These are phyloP conservation scores for Ogataea hybrid DNA, from an alignment of 1,139 yeast species.

Conservation along the genomic window DNA sequence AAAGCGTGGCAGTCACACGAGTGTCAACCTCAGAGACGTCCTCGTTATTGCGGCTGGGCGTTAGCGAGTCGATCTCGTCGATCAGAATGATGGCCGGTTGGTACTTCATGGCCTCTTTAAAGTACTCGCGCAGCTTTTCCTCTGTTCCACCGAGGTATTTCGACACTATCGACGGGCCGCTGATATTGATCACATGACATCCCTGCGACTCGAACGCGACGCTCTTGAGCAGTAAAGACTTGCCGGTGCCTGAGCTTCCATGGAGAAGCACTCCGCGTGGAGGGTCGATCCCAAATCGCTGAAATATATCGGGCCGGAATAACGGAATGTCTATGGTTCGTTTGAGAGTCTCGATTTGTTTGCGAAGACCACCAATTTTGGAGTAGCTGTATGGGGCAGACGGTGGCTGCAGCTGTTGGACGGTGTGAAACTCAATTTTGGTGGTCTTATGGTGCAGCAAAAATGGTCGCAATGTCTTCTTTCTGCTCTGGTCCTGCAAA, in stretches of 20 bases:
- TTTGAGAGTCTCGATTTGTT: conserved; percentile 62
- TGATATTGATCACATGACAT: too few relatives aligned
- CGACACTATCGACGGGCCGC: too few relatives aligned
- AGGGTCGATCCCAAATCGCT: too few relatives aligned
- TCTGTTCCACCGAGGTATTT: too few relatives aligned
- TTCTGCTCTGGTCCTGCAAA: neutral
- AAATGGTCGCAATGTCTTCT: conserved; percentile 1
- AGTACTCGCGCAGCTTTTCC: too few relatives aligned
- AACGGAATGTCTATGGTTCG: too few relatives aligned
- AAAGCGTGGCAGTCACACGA: conserved; percentile 79
- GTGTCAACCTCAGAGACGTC: conserved; percentile 89
- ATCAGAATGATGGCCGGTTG: conserved; percentile 87
- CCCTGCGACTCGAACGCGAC: too few relatives aligned
- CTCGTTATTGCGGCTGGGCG: conserved; percentile 77
- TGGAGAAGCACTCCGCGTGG: too few relatives aligned
- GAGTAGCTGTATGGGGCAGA: conserved; percentile 20
- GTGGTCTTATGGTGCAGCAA: conserved; percentile 28
- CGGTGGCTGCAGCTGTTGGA: conserved; percentile 13
- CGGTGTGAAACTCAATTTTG: conserved; percentile 36
- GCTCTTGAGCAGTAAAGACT: too few relatives aligned
- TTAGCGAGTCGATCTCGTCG: conserved; percentile 91
- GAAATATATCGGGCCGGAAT: too few relatives aligned
- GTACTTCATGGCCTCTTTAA: too few relatives aligned
- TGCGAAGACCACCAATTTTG: conserved; percentile 71
- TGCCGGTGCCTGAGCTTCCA: too few relatives aligned